Conservation (phyloP, 2,329 filamentous ascomycete genomes). For the Neofusicoccum cordaticola region DNA sequence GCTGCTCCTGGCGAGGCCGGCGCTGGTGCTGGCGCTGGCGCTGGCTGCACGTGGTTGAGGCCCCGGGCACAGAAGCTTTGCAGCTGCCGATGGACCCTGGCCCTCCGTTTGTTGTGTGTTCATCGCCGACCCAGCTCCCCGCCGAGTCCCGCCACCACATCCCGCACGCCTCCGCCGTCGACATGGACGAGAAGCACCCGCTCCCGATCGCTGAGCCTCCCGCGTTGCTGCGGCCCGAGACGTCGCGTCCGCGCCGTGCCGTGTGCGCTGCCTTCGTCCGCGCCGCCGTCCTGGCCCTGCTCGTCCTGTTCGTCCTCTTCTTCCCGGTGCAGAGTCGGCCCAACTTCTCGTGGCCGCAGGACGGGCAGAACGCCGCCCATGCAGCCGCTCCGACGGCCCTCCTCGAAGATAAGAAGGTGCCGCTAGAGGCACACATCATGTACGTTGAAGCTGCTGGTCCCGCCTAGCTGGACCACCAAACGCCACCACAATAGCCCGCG, state of each 20-base stretch:
- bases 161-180: not conserved
- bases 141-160: not conserved
- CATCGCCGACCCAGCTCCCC: not conserved
- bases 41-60: not conserved
- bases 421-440: constrained; percentile 94
- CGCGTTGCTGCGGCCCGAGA: not conserved
- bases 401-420: constrained; percentile 50
- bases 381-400: not conserved
- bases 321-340: not conserved
- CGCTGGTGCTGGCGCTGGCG: too few species aligned
- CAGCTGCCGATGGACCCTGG: not conserved
- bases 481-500: not conserved
- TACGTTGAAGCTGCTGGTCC: constrained; percentile 23
- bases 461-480: too few species aligned
- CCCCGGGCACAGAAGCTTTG: not conserved
- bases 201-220: not conserved
- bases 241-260: constrained; percentile 19
- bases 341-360: not conserved
- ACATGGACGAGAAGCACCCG: constrained; percentile 14
- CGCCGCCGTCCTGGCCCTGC: constrained; percentile 27
- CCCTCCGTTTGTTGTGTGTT: not conserved
- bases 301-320: constrained; percentile 31
- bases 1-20: too few species aligned
- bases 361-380: not conserved
- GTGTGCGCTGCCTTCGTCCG: constrained; percentile 24